phyloP scores from a whole-genome alignment of 176 grass and related monocot species.

The Neostapfia colusana region DNA sequence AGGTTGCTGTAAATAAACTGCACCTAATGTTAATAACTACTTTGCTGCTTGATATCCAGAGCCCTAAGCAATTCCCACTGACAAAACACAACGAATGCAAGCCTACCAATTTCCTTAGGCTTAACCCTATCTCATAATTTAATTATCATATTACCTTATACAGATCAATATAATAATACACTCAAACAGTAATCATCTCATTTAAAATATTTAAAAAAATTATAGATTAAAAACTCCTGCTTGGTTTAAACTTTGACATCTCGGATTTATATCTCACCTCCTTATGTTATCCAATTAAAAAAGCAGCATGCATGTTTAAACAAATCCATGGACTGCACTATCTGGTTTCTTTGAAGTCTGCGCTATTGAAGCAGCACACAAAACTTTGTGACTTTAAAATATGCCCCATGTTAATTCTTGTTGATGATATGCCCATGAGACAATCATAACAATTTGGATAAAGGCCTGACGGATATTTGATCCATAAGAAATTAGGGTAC shows the following conservation, averaged over 20 bases:
- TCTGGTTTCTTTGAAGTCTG: no score
- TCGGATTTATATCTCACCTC: neutral
- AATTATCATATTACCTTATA: no score
- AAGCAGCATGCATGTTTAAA: neutral
- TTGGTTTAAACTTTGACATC: neutral
- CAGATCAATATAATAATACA: no score
- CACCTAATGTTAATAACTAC: neutral
- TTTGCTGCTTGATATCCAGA: neutral
- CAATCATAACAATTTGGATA: no score
- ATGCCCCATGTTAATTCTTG: no score
- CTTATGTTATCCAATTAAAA: neutral
- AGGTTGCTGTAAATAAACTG: neutral
- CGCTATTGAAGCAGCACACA: no score
- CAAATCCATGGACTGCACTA: neutral
- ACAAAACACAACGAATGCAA: neutral
- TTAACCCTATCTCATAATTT: no score
- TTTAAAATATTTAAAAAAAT: neutral
- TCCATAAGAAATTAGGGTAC: no score
- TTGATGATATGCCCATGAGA: no score
- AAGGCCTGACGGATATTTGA: no score
- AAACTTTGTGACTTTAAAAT: no score
- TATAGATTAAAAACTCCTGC: neutral
- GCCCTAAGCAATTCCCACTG: neutral
- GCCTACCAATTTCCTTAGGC: neutral
- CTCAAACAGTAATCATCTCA: no score